Conservation (phyloP, 305 asterid genomes). For the Solanum hybrid region DNA sequence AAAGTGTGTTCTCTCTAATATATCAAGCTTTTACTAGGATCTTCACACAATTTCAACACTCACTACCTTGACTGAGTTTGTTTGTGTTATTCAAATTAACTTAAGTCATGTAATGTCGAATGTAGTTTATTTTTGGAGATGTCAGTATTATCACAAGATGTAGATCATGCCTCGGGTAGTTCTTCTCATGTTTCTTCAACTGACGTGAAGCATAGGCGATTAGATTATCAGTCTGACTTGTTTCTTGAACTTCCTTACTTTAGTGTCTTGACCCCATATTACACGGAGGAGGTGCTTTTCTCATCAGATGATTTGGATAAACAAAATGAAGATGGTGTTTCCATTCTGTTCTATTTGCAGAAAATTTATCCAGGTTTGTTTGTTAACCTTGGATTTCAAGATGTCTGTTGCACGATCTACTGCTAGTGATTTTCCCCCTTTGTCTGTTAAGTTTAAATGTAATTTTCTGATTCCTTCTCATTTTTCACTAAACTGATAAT, state of each 20-base stretch:
- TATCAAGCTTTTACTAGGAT: not conserved
- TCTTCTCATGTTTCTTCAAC: not conserved
- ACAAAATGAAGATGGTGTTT: constrained; percentile 97
- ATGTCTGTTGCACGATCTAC: not conserved
- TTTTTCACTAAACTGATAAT: constrained; percentile 10
- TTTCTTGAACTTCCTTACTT: constrained; percentile 3
- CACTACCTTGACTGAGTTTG: not conserved
- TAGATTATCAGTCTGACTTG: not conserved
- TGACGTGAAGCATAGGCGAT: not conserved
- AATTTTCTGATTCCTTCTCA: not conserved
- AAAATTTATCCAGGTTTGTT: constrained; percentile 90
- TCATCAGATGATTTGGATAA: constrained; percentile 86
- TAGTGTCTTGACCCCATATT: constrained; percentile 94
- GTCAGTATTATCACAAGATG: not conserved
- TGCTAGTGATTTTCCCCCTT: not conserved
- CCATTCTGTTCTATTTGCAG: constrained; percentile 93
- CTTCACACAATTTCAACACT: not conserved
- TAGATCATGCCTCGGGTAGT: not conserved
- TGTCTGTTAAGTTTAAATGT: not conserved
- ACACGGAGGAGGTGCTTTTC: constrained; percentile 91
- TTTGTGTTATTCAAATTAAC: not conserved
- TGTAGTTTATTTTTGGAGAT: not conserved
- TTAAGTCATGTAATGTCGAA: not conserved
- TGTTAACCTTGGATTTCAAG: constrained; percentile 9
- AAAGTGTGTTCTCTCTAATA: not conserved